Evolutionary conservation across 1,284 basidiomycete species (phyloP), one percentile per base, ranked within the genome.

Genomic region (Phlebopus sp.): DNA sequence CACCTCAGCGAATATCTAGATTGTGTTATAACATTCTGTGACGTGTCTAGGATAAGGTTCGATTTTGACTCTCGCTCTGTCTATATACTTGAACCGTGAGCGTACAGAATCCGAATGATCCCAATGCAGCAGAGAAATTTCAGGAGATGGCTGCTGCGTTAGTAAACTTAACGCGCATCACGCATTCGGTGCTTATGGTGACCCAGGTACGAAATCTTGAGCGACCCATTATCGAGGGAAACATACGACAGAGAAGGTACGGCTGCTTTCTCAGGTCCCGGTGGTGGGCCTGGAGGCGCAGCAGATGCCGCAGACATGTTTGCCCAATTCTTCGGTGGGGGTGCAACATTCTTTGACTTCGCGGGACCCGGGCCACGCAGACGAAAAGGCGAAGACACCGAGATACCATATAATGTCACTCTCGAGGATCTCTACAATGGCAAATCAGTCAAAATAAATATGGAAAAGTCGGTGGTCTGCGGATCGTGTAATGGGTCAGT

Each of bases 371-470:
- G 62, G 55, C 69, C 56, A 30, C 69, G 72, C 51, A 71, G 72
- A 66, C 76, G 68, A 40, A 81, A 79, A 59, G 83, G 84, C 13
- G 74, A 84, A 54, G 86, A 93, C 66, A 84, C 87, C 6, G 73
- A 85, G 30, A 84, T 97, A 54, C 80, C 84, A 2, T 90, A 96
- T 63, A 77, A 89, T 15, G 91, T 97, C 49, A 86, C 89, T 4
- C 76, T 99, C 30, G 93, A 97, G 66, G 95, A 98, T 64, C 74
- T 96, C 23, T 98, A 93, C 70, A 90, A 87, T 51, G 96, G 96
- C 29, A 95, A 94, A 68, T 81, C 80, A 13, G 86, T 96, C 40
- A 89, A 87, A 62, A 86, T 98, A 74, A 90, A 86, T 58, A 82
- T 97, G 72, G 90, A 95, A 68, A 86, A 92, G 60, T 85, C 94